Conservation (phyloP, 2,329 filamentous ascomycete genomes). For the Calonectria naviculata region DNA sequence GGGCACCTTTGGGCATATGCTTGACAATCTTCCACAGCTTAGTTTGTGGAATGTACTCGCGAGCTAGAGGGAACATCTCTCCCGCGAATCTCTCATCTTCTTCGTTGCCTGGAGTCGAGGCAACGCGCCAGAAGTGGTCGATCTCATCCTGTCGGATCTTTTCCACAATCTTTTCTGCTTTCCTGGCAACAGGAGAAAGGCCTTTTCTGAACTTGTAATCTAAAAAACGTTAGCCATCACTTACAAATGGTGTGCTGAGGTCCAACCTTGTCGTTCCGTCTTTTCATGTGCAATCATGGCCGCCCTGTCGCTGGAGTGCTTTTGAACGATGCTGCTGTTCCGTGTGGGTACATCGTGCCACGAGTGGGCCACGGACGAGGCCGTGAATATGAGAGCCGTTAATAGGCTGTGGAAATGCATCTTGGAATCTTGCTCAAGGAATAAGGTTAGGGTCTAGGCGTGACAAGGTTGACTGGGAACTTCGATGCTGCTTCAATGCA, state of each 20-base stretch:
- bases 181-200: neutral
- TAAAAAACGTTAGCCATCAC: neutral
- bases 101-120: neutral
- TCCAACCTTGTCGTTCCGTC: neutral
- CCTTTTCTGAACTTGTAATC: neutral
- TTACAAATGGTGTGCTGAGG: neutral
- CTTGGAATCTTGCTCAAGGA: neutral
- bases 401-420: neutral
- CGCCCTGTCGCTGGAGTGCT: neutral
- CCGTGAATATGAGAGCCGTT: neutral
- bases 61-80: constrained; percentile 3
- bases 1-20: constrained; percentile 1
- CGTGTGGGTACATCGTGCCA: neutral
- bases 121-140: neutral
- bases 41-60: neutral
- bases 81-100: neutral
- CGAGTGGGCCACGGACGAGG: neutral
- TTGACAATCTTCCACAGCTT: constrained; percentile 10
- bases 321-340: neutral
- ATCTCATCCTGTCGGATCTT: constrained; percentile 1
- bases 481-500: too few relatives aligned
- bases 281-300: neutral
- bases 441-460: neutral
- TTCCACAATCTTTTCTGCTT: neutral
- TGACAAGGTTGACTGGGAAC: too few relatives aligned